A percentile compares a stretch with the other conserved stretches of the same genome.
Evolutionary conservation across 2,329 filamentous ascomycete genomes (phyloP).

Genomic region (Phoma sp.): DNA sequence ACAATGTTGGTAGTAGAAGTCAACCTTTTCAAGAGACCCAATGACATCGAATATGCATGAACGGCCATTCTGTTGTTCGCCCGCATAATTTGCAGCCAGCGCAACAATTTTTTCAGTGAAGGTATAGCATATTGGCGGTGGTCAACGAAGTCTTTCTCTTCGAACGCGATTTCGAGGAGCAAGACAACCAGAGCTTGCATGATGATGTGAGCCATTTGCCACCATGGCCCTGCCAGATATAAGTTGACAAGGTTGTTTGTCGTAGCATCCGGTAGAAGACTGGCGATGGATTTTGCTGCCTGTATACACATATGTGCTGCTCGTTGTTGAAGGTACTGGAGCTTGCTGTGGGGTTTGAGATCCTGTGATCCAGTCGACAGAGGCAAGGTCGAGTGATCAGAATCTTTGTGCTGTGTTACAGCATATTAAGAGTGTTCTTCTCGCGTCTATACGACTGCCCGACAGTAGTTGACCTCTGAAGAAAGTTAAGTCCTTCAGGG

Average conservation of each 20-base stretch:
- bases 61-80: slow-evolving; percentile 37
- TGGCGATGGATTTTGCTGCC: slow-evolving; percentile 43
- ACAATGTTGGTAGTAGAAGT: slow-evolving; percentile 16
- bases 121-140: slow-evolving; percentile 33
- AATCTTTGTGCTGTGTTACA: slow-evolving; percentile 38
- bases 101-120: slow-evolving; percentile 41
- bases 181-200: slow-evolving; percentile 50
- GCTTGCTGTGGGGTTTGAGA: slow-evolving; percentile 36
- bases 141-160: slow-evolving; percentile 21
- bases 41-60: slow-evolving; percentile 37
- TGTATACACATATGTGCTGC: slow-evolving; percentile 44
- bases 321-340: slow-evolving; percentile 43
- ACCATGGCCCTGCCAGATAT: slow-evolving; percentile 46
- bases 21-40: slow-evolving; percentile 27
- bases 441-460: slow-evolving; percentile 17
- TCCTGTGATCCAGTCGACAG: slow-evolving; percentile 44
- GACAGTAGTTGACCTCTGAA: not conserved
- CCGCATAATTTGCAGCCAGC: slow-evolving; percentile 45
- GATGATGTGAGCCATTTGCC: slow-evolving; percentile 42
- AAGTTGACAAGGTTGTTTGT: slow-evolving; percentile 12
- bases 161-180: slow-evolving; percentile 47
- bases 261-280: slow-evolving; percentile 41
- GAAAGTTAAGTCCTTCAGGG: slow-evolving; percentile 31
- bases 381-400: slow-evolving; percentile 51
- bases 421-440: slow-evolving; percentile 27